Evolutionary conservation across 208 protist genomes (phyloP), one percentile per base, ranked within the genome.

Genomic region (Crithidia brevicula): DNA sequence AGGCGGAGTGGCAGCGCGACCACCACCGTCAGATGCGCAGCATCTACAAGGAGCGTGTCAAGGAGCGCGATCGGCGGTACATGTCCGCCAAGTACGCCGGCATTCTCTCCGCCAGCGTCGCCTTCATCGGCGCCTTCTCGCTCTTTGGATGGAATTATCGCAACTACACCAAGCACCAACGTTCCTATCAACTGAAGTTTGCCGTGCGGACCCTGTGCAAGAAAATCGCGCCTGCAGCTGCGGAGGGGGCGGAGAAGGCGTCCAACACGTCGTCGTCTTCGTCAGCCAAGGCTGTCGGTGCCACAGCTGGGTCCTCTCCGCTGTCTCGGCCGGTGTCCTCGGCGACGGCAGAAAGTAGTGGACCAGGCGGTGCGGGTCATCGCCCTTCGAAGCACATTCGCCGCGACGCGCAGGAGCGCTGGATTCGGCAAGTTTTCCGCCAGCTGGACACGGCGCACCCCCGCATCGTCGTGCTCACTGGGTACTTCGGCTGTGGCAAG

Each of bases 131-230:
- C 49, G 91, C 87, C 63, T 82, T 87, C 72, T 94, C 88, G 30
- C 75, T 96, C 25, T 96, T 96, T 68, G 83, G 85, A 42, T 96
- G 91, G 91, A 96, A 96, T 65, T 94, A 91, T 67, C 89, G 88
- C 57, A 94, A 96, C 76, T 94, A 92, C 72, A 78, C 81, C 20
- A 92, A 88, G 64, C 83, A 91, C 54, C 86, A 91, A 68, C 86
- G 91, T 20, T 86, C 82, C 15, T 92, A 90, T 43, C 91, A 96
- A 63, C 71, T 92, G 68, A 46, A 46, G n/a, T 83, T 86, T 46
- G 83, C 83, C 13, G 83, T 89, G 43, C 69, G 83, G 40, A 61
- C 83, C 57, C 63, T 86, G 6, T 71, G 62, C 58, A 69, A 67
- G 62, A 64, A 61, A 36, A 61, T 71, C 38, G 67, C 76, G 8